These are phyloP conservation scores for Leptographium flavum DNA, from an alignment of 2,329 filamentous ascomycete species.

Conservation along the genomic window DNA sequence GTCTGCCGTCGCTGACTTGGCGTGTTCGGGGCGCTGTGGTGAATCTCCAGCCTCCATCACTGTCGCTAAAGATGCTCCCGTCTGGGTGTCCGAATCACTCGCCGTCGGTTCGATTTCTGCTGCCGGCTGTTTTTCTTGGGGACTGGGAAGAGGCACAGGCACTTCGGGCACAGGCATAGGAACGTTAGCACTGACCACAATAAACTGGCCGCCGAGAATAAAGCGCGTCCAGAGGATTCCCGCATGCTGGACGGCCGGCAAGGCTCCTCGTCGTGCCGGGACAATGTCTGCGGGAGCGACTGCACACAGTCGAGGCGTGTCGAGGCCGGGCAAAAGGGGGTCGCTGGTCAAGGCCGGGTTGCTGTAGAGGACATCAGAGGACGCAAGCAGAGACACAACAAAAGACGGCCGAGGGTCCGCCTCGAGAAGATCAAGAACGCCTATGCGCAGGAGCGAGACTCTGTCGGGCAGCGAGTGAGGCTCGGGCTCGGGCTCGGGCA, in stretches of 20 bases:
- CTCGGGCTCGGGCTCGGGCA: not conserved
- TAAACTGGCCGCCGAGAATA: slow-evolving; percentile 5
- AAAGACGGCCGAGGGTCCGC: slow-evolving; percentile 24
- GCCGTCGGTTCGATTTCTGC: too few relatives aligned
- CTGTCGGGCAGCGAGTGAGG: not conserved
- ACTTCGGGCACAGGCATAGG: not conserved
- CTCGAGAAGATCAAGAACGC: slow-evolving; percentile 24
- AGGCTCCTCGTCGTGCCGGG: not conserved
- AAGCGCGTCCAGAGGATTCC: slow-evolving; percentile 10
- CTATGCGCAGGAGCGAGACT: slow-evolving; percentile 8
- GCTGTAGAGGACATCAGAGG: slow-evolving; percentile 11
- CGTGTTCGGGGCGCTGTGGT: too few relatives aligned
- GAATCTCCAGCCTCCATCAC: too few relatives aligned
- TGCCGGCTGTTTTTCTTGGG: not conserved
- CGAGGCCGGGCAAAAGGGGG: slow-evolving; percentile 8
- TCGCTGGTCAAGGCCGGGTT: slow-evolving; percentile 16
- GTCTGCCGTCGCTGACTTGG: not conserved
- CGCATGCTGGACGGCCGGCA: slow-evolving; percentile 1
- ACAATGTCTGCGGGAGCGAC: slow-evolving; percentile 7
- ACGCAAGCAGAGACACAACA: slow-evolving; percentile 11
- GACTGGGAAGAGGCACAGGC: not conserved
- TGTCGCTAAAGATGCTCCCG: not conserved
- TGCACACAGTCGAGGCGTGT: slow-evolving; percentile 12
- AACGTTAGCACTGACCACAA: slow-evolving; percentile 9
- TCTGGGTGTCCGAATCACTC: not conserved